These are phyloP conservation scores for Toxoplasma gondii DNA, from an alignment of 169 alveolate species.

Conservation along the genomic window DNA sequence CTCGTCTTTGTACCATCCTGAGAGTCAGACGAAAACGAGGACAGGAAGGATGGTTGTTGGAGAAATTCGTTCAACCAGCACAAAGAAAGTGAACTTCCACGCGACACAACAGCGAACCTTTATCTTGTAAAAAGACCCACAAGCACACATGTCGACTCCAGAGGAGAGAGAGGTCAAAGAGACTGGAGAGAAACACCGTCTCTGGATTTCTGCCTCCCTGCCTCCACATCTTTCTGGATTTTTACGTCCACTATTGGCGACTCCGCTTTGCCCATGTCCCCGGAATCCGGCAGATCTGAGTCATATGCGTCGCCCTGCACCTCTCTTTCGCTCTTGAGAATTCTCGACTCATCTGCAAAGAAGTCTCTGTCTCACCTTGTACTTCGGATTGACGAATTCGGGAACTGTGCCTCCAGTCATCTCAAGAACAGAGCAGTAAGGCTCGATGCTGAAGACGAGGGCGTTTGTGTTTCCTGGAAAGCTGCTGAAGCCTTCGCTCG, in stretches of 20 bases:
- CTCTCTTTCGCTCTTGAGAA: too few species aligned
- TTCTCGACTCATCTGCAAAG: too few species aligned
- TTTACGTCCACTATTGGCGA: too few species aligned
- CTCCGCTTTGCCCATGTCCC: too few species aligned
- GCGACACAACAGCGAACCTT: too few species aligned
- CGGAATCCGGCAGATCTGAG: too few species aligned
- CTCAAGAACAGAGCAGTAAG: slow-evolving; percentile 81
- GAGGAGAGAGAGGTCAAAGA: too few species aligned
- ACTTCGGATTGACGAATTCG: slow-evolving; percentile 95
- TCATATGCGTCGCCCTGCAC: too few species aligned
- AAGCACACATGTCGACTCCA: not conserved
- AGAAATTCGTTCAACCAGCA: not conserved
- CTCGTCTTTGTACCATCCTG: slow-evolving; percentile 84
- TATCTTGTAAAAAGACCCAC: not conserved
- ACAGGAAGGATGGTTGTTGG: not conserved
- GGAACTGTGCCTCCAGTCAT: slow-evolving; percentile 91
- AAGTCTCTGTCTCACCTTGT: slow-evolving; percentile 69
- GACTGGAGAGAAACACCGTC: too few species aligned
- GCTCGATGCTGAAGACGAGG: slow-evolving; percentile 81
- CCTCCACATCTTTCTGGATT: too few species aligned
- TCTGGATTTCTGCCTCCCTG: too few species aligned
- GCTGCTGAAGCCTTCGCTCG: slow-evolving; percentile 71
- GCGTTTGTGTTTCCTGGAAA: slow-evolving; percentile 94
- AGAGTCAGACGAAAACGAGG: not conserved
- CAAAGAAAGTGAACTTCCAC: not conserved